phyloP scores from a whole-genome alignment of 1,284 basidiomycete species.

The Apiotrichum laibachii region DNA sequence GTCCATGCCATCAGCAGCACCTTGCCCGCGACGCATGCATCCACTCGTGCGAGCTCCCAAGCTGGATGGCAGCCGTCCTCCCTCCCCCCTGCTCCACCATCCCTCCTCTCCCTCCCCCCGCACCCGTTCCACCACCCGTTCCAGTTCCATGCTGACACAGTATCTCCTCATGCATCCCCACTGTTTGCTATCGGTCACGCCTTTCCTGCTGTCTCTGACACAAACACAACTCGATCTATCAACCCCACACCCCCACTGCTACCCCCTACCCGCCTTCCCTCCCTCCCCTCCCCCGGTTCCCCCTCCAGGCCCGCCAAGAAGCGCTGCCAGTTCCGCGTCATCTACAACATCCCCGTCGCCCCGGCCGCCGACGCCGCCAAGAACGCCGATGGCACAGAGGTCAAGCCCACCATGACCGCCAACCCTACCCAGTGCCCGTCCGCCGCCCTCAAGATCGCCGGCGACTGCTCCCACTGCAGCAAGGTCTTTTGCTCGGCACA shows the following conservation, averaged over 20 bases:
- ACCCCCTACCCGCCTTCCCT: too few relatives aligned
- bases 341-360: slow-evolving; percentile 48
- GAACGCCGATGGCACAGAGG: slow-evolving; percentile 18
- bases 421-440: slow-evolving; percentile 50
- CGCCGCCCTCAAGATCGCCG: slow-evolving; percentile 49
- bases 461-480: slow-evolving; percentile 53
- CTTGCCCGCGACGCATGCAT: too few relatives aligned
- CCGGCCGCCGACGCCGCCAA: slow-evolving; percentile 21
- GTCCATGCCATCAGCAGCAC: too few relatives aligned
- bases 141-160: slow-evolving; percentile 6
- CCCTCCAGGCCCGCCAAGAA: slow-evolving; percentile 50
- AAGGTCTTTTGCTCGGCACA: slow-evolving; percentile 51
- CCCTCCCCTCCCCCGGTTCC: neutral
- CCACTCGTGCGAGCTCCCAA: neutral
- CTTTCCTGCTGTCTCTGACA: neutral
- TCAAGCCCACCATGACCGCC: slow-evolving; percentile 37
- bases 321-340: slow-evolving; percentile 49
- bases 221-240: neutral
- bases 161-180: neutral
- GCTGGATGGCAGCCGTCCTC: neutral
- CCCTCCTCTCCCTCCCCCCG: neutral
- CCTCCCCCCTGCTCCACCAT: neutral
- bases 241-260: neutral
- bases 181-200: slow-evolving; percentile 3
- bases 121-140: neutral